Conservation (phyloP, 352 stramenopile species). For the Phytophthora citricola region DNA sequence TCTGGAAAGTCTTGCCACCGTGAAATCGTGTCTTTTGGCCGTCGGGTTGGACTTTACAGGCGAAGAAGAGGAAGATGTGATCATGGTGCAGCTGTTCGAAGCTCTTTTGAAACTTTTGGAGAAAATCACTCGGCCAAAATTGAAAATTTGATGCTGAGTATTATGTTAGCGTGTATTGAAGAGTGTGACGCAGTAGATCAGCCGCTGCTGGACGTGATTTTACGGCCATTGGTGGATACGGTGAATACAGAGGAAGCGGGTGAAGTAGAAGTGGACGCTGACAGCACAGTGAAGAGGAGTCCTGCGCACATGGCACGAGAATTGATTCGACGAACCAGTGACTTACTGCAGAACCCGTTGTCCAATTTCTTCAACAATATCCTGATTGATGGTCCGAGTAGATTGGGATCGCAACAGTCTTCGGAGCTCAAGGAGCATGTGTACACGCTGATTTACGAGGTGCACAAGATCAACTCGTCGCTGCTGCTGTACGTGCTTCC, state of each 20-base stretch:
- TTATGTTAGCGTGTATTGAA: constrained; percentile 80
- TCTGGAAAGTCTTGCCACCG: constrained; percentile 69
- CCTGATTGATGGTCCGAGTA: constrained; percentile 57
- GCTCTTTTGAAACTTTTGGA: constrained; percentile 67
- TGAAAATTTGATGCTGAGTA: constrained; percentile 77
- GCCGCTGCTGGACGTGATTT: constrained; percentile 70
- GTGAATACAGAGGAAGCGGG: constrained; percentile 1
- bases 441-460: constrained; percentile 83
- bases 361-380: constrained; percentile 87
- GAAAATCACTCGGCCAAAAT: constrained; percentile 71
- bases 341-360: constrained; percentile 69
- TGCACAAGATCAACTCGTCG: constrained; percentile 83
- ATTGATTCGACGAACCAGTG: constrained; percentile 76
- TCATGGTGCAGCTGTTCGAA: constrained; percentile 81
- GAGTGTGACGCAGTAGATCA: constrained; percentile 70
- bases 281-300: constrained; percentile 26
- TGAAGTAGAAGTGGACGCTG: not conserved
- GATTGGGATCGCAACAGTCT: constrained; percentile 17
- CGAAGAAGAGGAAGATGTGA: constrained; percentile 44
- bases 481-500: constrained; percentile 83
- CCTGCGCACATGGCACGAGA: constrained; percentile 72
- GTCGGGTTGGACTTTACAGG: constrained; percentile 57
- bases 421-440: constrained; percentile 84
- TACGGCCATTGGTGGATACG: constrained; percentile 57
- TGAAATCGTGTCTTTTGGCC: constrained; percentile 65